Percentiles rank a stretch among this genome's conserved stretches.
phyloP scores from a whole-genome alignment of 1,284 basidiomycete genomes.

The Cystobasidium sp. region DNA sequence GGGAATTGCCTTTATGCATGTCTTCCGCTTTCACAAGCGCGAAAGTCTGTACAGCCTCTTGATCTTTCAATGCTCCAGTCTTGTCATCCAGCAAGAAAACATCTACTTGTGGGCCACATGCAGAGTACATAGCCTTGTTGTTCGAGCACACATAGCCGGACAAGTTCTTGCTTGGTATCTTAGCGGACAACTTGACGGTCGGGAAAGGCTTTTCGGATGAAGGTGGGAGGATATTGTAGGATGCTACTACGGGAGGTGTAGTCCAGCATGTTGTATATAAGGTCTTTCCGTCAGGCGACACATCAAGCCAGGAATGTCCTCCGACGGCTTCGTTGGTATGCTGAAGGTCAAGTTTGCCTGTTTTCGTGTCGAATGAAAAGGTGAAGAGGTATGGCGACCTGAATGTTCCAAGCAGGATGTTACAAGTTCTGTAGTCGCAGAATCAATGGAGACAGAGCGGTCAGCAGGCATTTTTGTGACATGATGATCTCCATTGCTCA shows the following conservation, averaged over 20 bases:
- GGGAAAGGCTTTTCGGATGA: slow-evolving; percentile 35
- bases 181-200: slow-evolving; percentile 46
- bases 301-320: slow-evolving; percentile 55
- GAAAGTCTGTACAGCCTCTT: slow-evolving; percentile 52
- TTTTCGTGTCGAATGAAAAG: slow-evolving; percentile 50
- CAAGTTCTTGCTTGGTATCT: slow-evolving; percentile 50
- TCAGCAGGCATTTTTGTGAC: background rate
- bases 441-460: background rate
- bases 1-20: slow-evolving; percentile 51
- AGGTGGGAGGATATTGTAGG: slow-evolving; percentile 49
- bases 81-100: slow-evolving; percentile 54
- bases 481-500: slow-evolving; percentile 19
- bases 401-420: slow-evolving; percentile 55
- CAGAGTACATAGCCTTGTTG: slow-evolving; percentile 56
- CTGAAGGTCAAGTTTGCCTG: slow-evolving; percentile 46
- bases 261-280: slow-evolving; percentile 56
- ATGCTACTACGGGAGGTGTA: slow-evolving; percentile 51
- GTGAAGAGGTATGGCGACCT: slow-evolving; percentile 53
- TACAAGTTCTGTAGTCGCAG: slow-evolving; percentile 26
- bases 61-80: slow-evolving; percentile 53
- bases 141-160: slow-evolving; percentile 55
- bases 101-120: slow-evolving; percentile 58
- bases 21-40: slow-evolving; percentile 52
- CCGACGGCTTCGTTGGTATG: slow-evolving; percentile 49
- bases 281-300: slow-evolving; percentile 48